Percentiles rank a stretch among this genome's conserved stretches.
Conservation (phyloP, 306 rosid genomes). For the Prunus mongolica region DNA sequence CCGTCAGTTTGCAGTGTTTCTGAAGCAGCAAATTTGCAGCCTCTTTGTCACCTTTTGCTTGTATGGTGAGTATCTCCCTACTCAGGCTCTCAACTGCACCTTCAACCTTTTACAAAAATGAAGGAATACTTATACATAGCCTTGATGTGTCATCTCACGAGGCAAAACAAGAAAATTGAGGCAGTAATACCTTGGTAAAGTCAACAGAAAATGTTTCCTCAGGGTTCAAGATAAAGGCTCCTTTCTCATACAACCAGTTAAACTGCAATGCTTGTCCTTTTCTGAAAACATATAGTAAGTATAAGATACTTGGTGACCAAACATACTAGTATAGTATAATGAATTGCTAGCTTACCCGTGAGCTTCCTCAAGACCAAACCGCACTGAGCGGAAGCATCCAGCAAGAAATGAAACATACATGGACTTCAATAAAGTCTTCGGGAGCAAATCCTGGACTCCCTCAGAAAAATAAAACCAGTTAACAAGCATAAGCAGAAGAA, state of each 20-base stretch:
- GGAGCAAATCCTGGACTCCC: constrained; percentile 60
- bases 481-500: not conserved
- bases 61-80: constrained; percentile 84
- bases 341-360: constrained; percentile 68
- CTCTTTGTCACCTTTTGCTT: constrained; percentile 88
- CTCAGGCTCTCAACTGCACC: constrained; percentile 83
- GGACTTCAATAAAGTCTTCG: constrained; percentile 65
- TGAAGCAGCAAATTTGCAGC: constrained; percentile 74
- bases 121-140: not conserved
- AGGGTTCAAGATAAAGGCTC: constrained; percentile 60
- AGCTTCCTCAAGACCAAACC: constrained; percentile 90
- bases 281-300: constrained; percentile 37
- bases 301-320: constrained; percentile 27
- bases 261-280: constrained; percentile 98
- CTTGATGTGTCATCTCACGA: not conserved
- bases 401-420: constrained; percentile 95
- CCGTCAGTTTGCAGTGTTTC: constrained; percentile 49
- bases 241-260: constrained; percentile 84
- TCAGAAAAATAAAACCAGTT: constrained; percentile 9
- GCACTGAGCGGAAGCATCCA: constrained; percentile 92
- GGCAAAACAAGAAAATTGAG: constrained; percentile 3
- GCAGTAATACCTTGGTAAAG: constrained; percentile 62
- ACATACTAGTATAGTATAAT: not conserved
- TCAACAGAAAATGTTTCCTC: constrained; percentile 72
- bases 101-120: constrained; percentile 47